A percentile compares a stretch with the other conserved stretches of the same genome.
Conservation (phyloP, 371 early-diverging fungal species). For the Mucor velutinosus region DNA sequence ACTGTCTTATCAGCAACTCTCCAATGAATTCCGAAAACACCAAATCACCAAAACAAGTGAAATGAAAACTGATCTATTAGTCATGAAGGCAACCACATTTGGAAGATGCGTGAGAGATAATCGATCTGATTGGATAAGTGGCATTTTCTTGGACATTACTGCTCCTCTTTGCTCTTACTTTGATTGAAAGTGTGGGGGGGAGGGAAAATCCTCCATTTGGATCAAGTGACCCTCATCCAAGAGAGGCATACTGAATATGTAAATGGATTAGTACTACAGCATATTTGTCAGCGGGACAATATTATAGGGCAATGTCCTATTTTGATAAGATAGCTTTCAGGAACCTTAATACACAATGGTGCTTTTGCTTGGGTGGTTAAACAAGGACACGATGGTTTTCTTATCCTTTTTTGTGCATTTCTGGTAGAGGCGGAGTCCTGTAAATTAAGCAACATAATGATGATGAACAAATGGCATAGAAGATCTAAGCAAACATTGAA, state of each 20-base stretch:
- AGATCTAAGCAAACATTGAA: conserved; percentile 26
- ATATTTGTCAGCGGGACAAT: conserved; percentile 29
- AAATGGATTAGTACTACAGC: conserved; percentile 19
- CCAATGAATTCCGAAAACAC: neutral
- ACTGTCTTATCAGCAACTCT: neutral
- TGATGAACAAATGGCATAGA: conserved; percentile 17
- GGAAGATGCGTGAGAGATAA: conserved; percentile 20
- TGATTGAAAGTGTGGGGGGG: neutral
- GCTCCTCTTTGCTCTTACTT: neutral
- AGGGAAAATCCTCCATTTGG: neutral
- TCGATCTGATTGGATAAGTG: conserved; percentile 11
- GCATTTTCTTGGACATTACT: neutral
- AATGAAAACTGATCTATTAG: conserved; percentile 1
- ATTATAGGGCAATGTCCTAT: conserved; percentile 11
- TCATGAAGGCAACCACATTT: neutral
- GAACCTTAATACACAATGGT: neutral
- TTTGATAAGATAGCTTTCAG: conserved; percentile 14
- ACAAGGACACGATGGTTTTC: conserved; percentile 8
- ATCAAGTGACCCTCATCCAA: conserved; percentile 7
- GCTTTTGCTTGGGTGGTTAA: neutral
- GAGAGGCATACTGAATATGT: neutral
- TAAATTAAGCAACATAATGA: neutral
- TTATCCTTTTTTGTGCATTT: conserved; percentile 13
- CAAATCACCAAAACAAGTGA: conserved; percentile 6
- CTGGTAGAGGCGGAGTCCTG: conserved; percentile 4